Evolutionary conservation across 495 filamentous ascomycete species (phyloP).

Genomic region (Thermothielavioides terrestris): DNA sequence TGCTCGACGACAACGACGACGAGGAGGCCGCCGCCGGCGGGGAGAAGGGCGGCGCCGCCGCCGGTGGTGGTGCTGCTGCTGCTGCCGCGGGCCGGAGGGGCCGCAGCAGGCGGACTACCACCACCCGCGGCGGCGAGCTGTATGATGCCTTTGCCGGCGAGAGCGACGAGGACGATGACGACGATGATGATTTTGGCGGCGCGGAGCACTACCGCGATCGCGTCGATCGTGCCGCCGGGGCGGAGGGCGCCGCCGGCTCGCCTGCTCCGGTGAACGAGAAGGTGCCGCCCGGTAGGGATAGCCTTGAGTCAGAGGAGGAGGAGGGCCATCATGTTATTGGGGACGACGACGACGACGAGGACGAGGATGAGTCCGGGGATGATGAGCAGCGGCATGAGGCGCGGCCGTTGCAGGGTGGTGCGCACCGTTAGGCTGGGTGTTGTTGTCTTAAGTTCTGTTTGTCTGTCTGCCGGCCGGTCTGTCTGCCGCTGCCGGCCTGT

Average conservation of each 20-base stretch:
- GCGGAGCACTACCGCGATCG: constrained; percentile 13
- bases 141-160: constrained; percentile 90
- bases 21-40: constrained; percentile 36
- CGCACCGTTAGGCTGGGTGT: background rate
- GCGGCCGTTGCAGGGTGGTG: constrained; percentile 9
- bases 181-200: constrained; percentile 12
- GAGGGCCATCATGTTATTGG: constrained; percentile 30
- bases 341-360: constrained; percentile 20
- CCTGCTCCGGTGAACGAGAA: constrained; percentile 14
- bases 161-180: constrained; percentile 40
- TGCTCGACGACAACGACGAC: constrained; percentile 76
- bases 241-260: constrained; percentile 1
- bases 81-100: background rate
- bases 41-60: constrained; percentile 7
- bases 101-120: constrained; percentile 39
- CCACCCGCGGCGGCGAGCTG: constrained; percentile 73
- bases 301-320: constrained; percentile 44
- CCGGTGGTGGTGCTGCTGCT: background rate
- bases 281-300: constrained; percentile 10
- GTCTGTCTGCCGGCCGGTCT: too few relatives aligned
- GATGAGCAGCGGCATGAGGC: constrained; percentile 7
- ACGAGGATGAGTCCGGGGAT: constrained; percentile 18
- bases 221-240: background rate
- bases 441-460: background rate
- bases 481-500: too few relatives aligned